These are phyloP conservation scores for Fusarium praegraminearum DNA, from an alignment of 2,329 filamentous ascomycete species.

Conservation along the genomic window DNA sequence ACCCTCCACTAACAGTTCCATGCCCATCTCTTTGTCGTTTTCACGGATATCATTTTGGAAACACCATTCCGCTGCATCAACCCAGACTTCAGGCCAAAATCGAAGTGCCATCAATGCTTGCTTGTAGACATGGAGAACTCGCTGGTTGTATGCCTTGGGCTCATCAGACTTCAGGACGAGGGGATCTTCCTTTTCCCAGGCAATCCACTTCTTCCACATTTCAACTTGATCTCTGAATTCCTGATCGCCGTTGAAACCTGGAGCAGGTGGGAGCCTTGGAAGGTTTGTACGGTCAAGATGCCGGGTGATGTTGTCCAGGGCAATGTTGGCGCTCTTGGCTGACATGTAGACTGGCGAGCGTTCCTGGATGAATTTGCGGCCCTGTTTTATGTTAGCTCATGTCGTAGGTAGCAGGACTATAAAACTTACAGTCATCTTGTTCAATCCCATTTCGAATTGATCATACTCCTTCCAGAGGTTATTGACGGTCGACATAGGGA, in stretches of 20 bases:
- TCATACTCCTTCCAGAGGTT: conserved; percentile 97
- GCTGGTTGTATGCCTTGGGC: conserved; percentile 76
- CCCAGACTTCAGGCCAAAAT: conserved; percentile 97
- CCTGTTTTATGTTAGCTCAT: conserved; percentile 62
- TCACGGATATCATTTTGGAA: conserved; percentile 77
- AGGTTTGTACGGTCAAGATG: conserved; percentile 81
- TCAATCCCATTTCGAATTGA: conserved; percentile 91
- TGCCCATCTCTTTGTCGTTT: conserved; percentile 72
- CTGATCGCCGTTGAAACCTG: conserved; percentile 86
- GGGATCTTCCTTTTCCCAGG: conserved; percentile 94
- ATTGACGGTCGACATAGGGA: conserved; percentile 87
- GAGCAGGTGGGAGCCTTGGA: conserved; percentile 83
- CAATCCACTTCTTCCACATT: conserved; percentile 93
- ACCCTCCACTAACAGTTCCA: conserved; percentile 83
- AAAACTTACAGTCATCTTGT: conserved; percentile 83
- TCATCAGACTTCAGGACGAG: conserved; percentile 89
- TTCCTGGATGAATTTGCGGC: conserved; percentile 94
- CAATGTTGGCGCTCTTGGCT: conserved; percentile 88
- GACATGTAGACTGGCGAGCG: conserved; percentile 96
- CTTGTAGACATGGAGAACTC: conserved; percentile 91
- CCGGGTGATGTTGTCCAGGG: conserved; percentile 88
- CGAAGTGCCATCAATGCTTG: conserved; percentile 92
- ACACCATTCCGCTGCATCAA: conserved; percentile 93
- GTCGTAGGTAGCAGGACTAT: conserved; percentile 10
- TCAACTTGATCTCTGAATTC: conserved; percentile 88